Base-by-base conservation (phyloP, 2,329 filamentous ascomycete genomes). In the Xylariaceae sp. region DNA sequence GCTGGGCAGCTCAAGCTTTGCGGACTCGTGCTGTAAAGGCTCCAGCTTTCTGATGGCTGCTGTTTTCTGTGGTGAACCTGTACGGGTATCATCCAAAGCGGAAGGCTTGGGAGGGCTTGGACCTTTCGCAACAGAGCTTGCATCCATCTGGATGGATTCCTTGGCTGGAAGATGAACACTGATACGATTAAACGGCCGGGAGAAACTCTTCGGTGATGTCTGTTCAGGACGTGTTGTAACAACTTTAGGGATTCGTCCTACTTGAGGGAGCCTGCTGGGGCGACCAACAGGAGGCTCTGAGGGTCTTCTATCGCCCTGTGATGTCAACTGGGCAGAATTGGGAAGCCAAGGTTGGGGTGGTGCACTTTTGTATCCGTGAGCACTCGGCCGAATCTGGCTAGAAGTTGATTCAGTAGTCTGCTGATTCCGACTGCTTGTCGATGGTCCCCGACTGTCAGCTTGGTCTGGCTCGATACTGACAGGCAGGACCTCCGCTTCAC, bases 161-260 rank as follows among this genome's bases (percentile, higher is more conserved):
- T 57, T 52, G 2, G 66, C 53, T 10, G 65, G 61, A 11, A 64
- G 55, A 25, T 75, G 70, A 35, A 73, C 50, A 53, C 78, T 82
- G 11, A 74, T 63, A 39, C 75, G 67, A 55, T 81, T 75, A 61
- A 95, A 95, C 0, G 91, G 89, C 7, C 89, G 76, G 3, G 91
- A 95, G 63, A 95, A 95, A 23, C 88, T 95, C 61, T 82, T 84
- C 2, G 86, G 79, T 1, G 87, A 84, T 1, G 80, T 79, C 38
- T 79, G 79, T 50, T 85, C 79, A 27, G 82, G 73, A 42, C 83
- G 77, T 37, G 77, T 82, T 37, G 81, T 88, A 22, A 92, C 74
- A 4, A 95, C 88, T 57, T 82, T 83, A 7, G 91, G 91, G 41
- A 95, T 95, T 14, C 91, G 81, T 7, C 90, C 91, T 37, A 95